A percentile compares a stretch with the other conserved stretches of the same genome.
These are phyloP conservation scores for Oxyria digyna DNA, from an alignment of 148 eudicot species.

Conservation along the genomic window DNA sequence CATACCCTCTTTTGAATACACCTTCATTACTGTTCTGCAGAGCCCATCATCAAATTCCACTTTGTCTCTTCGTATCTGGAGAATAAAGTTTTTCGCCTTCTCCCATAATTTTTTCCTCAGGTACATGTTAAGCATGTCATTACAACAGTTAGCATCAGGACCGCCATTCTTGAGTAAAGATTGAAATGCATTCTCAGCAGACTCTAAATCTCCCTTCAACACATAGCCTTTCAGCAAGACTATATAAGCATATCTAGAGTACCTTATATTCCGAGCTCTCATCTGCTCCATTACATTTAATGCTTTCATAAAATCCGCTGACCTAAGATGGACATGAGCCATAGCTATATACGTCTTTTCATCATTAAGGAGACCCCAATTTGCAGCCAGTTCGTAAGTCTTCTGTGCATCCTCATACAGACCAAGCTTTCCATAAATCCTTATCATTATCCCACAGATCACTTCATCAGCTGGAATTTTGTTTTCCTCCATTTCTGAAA, in stretches of 20 bases:
- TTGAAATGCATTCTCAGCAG: slow-evolving; percentile 54
- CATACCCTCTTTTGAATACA: slow-evolving; percentile 66
- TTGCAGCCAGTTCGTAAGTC: slow-evolving; percentile 61
- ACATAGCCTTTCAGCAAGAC: slow-evolving; percentile 59
- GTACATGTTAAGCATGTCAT: slow-evolving; percentile 57
- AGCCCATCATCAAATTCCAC: slow-evolving; percentile 59
- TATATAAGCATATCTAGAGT: slow-evolving; percentile 48
- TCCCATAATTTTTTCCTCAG: slow-evolving; percentile 31
- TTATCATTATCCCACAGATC: slow-evolving; percentile 69
- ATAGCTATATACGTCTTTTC: slow-evolving; percentile 75
- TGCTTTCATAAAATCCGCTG: slow-evolving; percentile 47
- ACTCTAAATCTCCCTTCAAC: slow-evolving; percentile 49
- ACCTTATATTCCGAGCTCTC: slow-evolving; percentile 41
- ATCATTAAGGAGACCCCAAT: slow-evolving; percentile 48
- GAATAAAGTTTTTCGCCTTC: slow-evolving; percentile 51
- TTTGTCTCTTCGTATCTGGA: slow-evolving; percentile 44
- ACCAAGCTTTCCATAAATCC: slow-evolving; percentile 89
- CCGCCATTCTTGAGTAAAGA: slow-evolving; percentile 47
- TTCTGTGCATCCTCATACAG: slow-evolving; percentile 70
- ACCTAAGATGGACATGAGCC: slow-evolving; percentile 80
- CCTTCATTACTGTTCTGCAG: slow-evolving; percentile 35
- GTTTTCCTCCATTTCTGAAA: slow-evolving; percentile 68
- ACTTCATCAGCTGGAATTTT: slow-evolving; percentile 69
- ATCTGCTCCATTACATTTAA: slow-evolving; percentile 44
- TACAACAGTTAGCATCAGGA: slow-evolving; percentile 56